Evolutionary conservation across 345 rosid species (phyloP).

Genomic region (Eucalyptus microcorys): DNA sequence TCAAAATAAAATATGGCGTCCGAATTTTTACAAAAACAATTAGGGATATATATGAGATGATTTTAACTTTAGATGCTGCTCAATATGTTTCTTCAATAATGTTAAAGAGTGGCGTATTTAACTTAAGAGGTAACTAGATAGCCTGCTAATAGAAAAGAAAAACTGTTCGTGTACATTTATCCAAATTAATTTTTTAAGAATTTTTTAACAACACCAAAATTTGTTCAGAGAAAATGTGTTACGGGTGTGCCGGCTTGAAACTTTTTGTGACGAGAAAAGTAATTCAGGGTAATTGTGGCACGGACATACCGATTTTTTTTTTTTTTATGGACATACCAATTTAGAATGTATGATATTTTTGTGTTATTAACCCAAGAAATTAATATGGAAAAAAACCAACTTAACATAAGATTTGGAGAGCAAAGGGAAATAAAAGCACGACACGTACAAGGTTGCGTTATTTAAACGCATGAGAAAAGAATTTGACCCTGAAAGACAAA

Average conservation of each 20-base stretch:
- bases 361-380: neutral
- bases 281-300: fast-evolving
- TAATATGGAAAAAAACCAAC: neutral
- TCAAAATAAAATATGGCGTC: neutral
- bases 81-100: neutral
- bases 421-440: neutral
- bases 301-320: fast-evolving
- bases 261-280: neutral
- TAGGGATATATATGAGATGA: neutral
- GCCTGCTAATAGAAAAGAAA: neutral
- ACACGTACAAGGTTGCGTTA: neutral
- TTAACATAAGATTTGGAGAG: neutral
- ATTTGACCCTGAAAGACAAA: neutral
- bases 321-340: neutral
- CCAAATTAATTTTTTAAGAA: neutral
- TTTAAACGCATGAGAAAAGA: neutral
- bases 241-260: fast-evolving
- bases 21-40: neutral
- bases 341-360: neutral
- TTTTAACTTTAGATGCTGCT: neutral
- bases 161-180: neutral
- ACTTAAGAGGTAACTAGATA: neutral
- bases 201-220: neutral
- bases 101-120: neutral
- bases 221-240: neutral